Base-by-base conservation (phyloP, 768 basidiomycete genomes). In the Mycena haematopus region DNA sequence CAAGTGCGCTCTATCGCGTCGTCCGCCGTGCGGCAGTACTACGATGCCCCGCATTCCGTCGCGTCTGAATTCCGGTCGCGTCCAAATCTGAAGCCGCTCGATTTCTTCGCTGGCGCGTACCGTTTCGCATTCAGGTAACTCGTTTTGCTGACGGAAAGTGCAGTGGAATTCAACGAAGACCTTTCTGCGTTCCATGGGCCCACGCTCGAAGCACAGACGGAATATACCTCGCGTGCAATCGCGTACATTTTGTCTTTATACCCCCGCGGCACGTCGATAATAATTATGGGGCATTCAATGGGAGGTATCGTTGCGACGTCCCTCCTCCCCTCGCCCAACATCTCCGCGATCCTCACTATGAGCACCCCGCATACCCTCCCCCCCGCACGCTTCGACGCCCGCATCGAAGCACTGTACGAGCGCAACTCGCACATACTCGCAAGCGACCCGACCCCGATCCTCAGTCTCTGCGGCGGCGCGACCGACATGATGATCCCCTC, bases 1-100 rank as follows among this genome's bases (percentile, higher is more conserved):
- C 97, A 99, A 80, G 91, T 93, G 50, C 88, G 97, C 65, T 96
- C 94, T 14, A 95, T 99, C 68, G 96, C 96, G 5, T 95, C 93
- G 14, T 95, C 94, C 11, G 93, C 95, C 6, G 79, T 90, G 0
- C 82, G 92, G 53, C 93, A 96, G 68, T 95, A 85, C 71, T 93
- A 85, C 70, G 77, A 82, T 15, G 80, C 83, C 25, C 93, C 91
- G 0, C 77, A 82, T 62, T 73, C 80, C 22, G 73, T 86, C 40
- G 80, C 88, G 6, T 71, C 77, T 3, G 84, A 84, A 15, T 90
- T 92, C 64, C 67, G 69, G n/a, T 68, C 79, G 38, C 76, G 80
- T 27, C 70, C 74, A 47, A 11, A 51, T n/a, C 64, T 84, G 47
- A 85, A 83, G 60, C 81, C 87, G 2, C 74, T 97, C 3, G 96